These are phyloP conservation scores for Sclerotinia trifoliorum DNA, from an alignment of 2,329 filamentous ascomycete genomes.

Conservation along the genomic window DNA sequence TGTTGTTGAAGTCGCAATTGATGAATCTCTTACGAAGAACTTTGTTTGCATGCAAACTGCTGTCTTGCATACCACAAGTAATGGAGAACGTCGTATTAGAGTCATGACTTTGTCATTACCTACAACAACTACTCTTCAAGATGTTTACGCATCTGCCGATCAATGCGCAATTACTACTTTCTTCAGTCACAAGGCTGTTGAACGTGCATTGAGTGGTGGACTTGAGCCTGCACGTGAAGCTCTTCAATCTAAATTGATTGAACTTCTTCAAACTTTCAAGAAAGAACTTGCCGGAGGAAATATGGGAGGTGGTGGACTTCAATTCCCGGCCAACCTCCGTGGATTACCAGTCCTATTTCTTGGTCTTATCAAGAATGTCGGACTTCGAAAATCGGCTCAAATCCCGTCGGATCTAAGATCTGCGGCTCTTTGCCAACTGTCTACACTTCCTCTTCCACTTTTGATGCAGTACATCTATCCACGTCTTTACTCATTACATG, in stretches of 20 bases:
- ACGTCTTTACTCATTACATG: constrained; percentile 80
- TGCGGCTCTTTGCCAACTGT: constrained; percentile 89
- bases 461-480: constrained; percentile 92
- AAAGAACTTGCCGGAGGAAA: constrained; percentile 96
- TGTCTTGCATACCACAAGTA: constrained; percentile 95
- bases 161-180: constrained; percentile 90
- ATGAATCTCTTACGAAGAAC: constrained; percentile 88
- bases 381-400: constrained; percentile 86
- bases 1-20: constrained; percentile 96
- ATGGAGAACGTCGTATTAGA: constrained; percentile 91
- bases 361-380: constrained; percentile 93
- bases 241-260: constrained; percentile 85
- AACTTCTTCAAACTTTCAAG: constrained; percentile 91
- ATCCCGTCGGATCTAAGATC: constrained; percentile 93
- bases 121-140: constrained; percentile 85
- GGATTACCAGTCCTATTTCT: constrained; percentile 88
- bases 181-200: constrained; percentile 97
- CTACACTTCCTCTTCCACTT: constrained; percentile 84
- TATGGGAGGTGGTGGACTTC: constrained; percentile 86
- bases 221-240: constrained; percentile 89
- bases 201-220: constrained; percentile 79
- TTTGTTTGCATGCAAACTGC: constrained; percentile 92
- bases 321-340: constrained; percentile 90
- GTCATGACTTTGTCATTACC: constrained; percentile 92
- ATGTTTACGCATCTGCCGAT: constrained; percentile 92